Evolutionary conservation across 768 basidiomycete genomes (phyloP).

Genomic region (Boletus eberwhitei): DNA sequence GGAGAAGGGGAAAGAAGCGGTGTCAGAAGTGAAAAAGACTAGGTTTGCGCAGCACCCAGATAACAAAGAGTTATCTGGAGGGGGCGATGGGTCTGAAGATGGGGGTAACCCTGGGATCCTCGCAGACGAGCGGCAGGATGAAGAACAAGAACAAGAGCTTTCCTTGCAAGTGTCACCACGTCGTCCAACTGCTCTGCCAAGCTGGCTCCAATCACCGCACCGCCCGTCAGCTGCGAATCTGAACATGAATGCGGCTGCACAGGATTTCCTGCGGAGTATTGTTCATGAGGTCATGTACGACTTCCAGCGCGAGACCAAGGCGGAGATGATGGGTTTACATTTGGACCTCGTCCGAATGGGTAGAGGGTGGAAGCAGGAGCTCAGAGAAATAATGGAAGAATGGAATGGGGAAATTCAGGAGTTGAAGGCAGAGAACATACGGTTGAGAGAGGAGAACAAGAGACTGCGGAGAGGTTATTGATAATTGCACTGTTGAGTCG

Average conservation of each 20-base stretch:
- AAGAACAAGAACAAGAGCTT: constrained; percentile 33
- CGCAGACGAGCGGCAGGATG: constrained; percentile 18
- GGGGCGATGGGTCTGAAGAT: constrained; percentile 7
- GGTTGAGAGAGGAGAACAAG: constrained; percentile 66
- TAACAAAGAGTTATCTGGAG: constrained; percentile 22
- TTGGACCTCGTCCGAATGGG: constrained; percentile 72
- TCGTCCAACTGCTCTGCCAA: constrained; percentile 35
- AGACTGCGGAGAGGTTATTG: constrained; percentile 45
- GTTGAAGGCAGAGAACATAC: constrained; percentile 45
- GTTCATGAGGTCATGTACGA: constrained; percentile 73
- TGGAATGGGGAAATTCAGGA: constrained; percentile 53
- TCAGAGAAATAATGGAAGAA: constrained; percentile 59
- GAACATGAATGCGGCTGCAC: constrained; percentile 35
- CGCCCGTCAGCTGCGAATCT: constrained; percentile 25
- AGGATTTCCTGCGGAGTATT: constrained; percentile 61
- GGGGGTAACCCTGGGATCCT: neutral
- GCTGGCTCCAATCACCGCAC: constrained; percentile 40
- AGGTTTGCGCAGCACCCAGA: constrained; percentile 39
- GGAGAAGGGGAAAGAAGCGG: constrained; percentile 25
- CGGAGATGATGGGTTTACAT: constrained; percentile 74
- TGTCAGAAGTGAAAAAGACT: constrained; percentile 38
- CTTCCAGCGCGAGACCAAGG: constrained; percentile 62
- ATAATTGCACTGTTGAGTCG: neutral
- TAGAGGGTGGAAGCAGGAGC: constrained; percentile 61
- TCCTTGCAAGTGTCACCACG: constrained; percentile 60